Evolutionary conservation across 208 protist species (phyloP).

Genomic region (Crithidia acanthocephali): DNA sequence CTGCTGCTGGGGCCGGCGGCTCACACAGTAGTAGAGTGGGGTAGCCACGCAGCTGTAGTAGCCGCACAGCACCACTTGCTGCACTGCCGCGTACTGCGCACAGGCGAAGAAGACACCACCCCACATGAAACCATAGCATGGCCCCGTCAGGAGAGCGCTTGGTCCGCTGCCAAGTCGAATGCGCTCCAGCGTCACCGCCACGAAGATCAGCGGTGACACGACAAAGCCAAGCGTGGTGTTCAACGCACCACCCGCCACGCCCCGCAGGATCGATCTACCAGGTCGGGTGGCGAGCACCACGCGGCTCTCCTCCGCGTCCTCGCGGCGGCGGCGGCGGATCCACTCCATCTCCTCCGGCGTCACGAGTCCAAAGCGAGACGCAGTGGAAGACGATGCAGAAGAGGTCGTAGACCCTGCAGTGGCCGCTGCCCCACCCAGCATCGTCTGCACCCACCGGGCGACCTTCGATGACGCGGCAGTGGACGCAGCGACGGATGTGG

Average conservation of each 20-base stretch:
- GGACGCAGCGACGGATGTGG: slow-evolving; percentile 1
- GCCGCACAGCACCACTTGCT: slow-evolving; percentile 69
- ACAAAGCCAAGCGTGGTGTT: slow-evolving; percentile 62
- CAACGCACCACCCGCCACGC: slow-evolving; percentile 47
- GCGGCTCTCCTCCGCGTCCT: slow-evolving; percentile 66
- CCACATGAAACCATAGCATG: slow-evolving; percentile 63
- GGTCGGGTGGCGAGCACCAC: slow-evolving; percentile 77
- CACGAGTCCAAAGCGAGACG: slow-evolving; percentile 55
- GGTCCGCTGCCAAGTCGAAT: slow-evolving; percentile 38
- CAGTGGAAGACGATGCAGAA: background rate
- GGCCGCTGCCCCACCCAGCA: slow-evolving; percentile 22
- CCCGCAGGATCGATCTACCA: slow-evolving; percentile 44
- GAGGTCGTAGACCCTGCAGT: background rate
- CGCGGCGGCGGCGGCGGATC: slow-evolving; percentile 50
- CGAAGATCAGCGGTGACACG: slow-evolving; percentile 62
- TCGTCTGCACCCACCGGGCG: slow-evolving; percentile 13
- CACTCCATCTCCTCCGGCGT: slow-evolving; percentile 77
- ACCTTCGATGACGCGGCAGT: too few species aligned
- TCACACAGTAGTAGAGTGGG: slow-evolving; percentile 52
- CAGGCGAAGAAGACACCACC: slow-evolving; percentile 54
- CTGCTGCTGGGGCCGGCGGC: slow-evolving; percentile 20
- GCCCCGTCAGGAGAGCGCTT: slow-evolving; percentile 35
- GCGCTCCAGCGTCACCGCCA: slow-evolving; percentile 64
- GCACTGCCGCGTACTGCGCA: slow-evolving; percentile 68
- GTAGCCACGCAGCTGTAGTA: slow-evolving; percentile 47